These are phyloP conservation scores for Phytophthora crassamura DNA, from an alignment of 352 stramenopile genomes.

Conservation along the genomic window DNA sequence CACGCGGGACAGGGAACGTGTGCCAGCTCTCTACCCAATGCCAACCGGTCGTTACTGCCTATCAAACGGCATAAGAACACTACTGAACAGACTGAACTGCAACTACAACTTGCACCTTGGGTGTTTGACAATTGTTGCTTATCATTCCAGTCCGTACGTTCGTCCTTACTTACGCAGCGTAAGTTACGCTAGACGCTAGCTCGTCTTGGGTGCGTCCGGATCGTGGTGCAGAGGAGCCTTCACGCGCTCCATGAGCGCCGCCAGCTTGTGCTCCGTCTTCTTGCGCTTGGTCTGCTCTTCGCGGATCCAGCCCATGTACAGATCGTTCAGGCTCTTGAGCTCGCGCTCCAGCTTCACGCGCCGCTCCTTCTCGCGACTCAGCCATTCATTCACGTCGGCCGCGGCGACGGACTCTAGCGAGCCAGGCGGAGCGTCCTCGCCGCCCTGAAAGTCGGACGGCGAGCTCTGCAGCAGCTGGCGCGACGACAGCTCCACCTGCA, in stretches of 20 bases:
- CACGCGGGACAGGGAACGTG: constrained; percentile 11
- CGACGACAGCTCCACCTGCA: constrained; percentile 75
- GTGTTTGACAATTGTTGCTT: no score
- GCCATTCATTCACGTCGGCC: constrained; percentile 72
- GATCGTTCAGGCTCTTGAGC: constrained; percentile 79
- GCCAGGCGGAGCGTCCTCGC: not conserved
- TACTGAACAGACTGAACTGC: no score
- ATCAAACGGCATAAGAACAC: no score
- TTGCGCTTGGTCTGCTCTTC: constrained; percentile 84
- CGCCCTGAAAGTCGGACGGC: constrained; percentile 25
- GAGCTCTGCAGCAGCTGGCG: constrained; percentile 48
- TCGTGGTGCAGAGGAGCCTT: constrained; percentile 19
- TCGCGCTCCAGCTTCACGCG: constrained; percentile 79
- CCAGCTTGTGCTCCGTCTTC: constrained; percentile 63
- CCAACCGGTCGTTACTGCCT: not conserved
- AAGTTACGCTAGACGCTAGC: no score
- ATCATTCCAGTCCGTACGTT: no score
- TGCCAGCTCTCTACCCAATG: constrained; percentile 18
- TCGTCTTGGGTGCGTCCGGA: constrained; percentile 13
- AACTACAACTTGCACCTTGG: no score
- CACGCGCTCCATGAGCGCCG: constrained; percentile 46
- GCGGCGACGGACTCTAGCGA: constrained; percentile 36
- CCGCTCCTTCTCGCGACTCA: constrained; percentile 74
- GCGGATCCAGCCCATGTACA: constrained; percentile 88
- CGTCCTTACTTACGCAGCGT: not conserved